Conservation (phyloP, 2,329 filamentous ascomycete genomes). For the Aureobasidium sp. region DNA sequence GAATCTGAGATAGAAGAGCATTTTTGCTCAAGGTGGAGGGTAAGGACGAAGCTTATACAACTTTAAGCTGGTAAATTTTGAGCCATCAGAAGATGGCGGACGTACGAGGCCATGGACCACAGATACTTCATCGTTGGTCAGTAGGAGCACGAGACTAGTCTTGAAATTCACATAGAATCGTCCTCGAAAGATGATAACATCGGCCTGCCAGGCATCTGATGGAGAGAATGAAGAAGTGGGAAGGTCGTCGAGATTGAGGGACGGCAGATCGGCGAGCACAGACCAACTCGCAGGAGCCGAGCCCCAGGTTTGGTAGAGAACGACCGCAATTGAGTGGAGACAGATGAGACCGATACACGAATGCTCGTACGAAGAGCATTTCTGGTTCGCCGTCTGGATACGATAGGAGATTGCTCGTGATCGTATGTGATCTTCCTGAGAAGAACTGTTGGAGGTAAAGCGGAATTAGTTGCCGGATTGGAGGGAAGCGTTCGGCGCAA, state of each 20-base stretch:
- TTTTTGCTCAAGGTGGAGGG: background rate
- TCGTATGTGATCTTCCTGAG: background rate
- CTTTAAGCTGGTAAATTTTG: background rate
- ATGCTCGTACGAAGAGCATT: background rate
- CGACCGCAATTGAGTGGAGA: background rate
- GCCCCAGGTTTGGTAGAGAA: background rate
- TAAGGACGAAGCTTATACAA: background rate
- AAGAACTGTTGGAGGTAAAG: background rate
- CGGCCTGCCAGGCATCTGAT: background rate
- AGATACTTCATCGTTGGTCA: too few relatives aligned
- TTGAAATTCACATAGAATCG: too few relatives aligned
- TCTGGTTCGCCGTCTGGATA: background rate
- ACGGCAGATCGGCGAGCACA: conserved; percentile 14
- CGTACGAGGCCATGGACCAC: too few relatives aligned
- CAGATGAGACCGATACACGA: background rate
- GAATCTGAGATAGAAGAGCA: background rate
- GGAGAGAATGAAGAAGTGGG: background rate
- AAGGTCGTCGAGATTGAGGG: background rate
- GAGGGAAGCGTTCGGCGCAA: background rate
- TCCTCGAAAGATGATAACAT: background rate
- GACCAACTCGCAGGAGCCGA: background rate
- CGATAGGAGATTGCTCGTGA: background rate
- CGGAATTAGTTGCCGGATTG: background rate
- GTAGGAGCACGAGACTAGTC: too few relatives aligned
- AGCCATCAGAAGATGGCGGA: background rate